A percentile compares a stretch with the other conserved stretches of the same genome.
These are phyloP conservation scores for Claviceps maximensis DNA, from an alignment of 2,329 filamentous ascomycete species.

Conservation along the genomic window DNA sequence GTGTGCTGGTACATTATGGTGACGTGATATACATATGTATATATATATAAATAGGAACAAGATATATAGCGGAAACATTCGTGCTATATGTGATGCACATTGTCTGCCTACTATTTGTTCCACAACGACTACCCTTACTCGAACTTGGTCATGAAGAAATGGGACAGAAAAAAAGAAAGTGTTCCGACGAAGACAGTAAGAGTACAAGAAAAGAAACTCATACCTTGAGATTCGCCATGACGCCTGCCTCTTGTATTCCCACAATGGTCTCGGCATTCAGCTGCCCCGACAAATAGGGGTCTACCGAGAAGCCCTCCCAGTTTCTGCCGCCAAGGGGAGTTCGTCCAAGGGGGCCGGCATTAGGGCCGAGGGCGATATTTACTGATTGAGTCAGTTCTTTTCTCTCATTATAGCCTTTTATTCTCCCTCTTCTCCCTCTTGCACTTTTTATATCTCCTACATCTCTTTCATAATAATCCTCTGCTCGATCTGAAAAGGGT, in stretches of 20 bases:
- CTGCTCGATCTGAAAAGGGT: background rate
- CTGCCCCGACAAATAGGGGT: conserved; percentile 58
- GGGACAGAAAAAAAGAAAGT: no score
- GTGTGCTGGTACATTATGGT: no score
- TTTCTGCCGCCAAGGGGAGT: conserved; percentile 59
- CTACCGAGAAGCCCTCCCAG: conserved; percentile 63
- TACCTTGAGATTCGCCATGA: conserved; percentile 62
- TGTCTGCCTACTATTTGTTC: background rate
- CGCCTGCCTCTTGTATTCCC: conserved; percentile 64
- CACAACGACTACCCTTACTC: no score
- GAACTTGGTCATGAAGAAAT: no score
- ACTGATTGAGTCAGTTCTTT: conserved; percentile 27
- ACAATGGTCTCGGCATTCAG: conserved; percentile 59
- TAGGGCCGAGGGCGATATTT: conserved; percentile 58
- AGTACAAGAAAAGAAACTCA: background rate
- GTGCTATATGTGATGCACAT: fast-evolving
- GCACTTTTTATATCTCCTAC: background rate
- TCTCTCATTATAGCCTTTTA: background rate
- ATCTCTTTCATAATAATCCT: background rate
- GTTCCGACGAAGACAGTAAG: background rate
- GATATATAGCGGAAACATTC: no score
- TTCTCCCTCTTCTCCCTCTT: background rate
- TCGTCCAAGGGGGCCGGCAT: conserved; percentile 56
- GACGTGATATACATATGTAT: no score
- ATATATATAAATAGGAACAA: no score